Conservation (phyloP, 208 protist genomes). For the Crithidia brevicula region DNA sequence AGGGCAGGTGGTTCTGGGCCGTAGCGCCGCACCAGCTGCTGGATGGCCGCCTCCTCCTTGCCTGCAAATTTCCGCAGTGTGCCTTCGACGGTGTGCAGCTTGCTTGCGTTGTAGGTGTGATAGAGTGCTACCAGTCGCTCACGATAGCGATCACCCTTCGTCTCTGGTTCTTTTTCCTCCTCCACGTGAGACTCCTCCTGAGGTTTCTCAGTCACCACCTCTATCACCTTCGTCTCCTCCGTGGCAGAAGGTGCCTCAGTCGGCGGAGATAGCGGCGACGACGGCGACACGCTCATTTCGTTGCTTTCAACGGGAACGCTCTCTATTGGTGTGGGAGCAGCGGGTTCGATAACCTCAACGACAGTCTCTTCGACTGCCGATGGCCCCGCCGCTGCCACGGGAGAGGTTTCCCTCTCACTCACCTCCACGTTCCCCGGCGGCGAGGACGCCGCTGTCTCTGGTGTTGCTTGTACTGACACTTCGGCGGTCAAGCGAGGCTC, state of each 20-base stretch:
- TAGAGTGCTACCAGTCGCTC: slow-evolving; percentile 57
- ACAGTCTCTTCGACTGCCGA: neutral
- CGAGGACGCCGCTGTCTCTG: neutral
- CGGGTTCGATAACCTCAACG: neutral
- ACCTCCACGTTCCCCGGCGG: neutral
- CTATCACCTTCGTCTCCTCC: neutral
- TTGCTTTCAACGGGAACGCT: neutral
- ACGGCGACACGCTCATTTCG: neutral
- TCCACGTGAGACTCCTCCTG: neutral
- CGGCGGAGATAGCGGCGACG: neutral
- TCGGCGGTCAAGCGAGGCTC: neutral
- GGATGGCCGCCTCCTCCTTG: slow-evolving; percentile 57
- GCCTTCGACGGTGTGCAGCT: slow-evolving; percentile 51
- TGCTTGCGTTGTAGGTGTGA: slow-evolving; percentile 52
- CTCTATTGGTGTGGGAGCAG: neutral
- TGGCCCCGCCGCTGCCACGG: no score
- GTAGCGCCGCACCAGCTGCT: slow-evolving; percentile 56
- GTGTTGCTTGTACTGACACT: no score
- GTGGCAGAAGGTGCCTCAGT: neutral
- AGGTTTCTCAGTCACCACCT: neutral
- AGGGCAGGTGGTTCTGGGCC: slow-evolving; percentile 47
- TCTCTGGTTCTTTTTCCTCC: neutral
- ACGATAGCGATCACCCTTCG: slow-evolving; percentile 24
- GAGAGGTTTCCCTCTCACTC: neutral
- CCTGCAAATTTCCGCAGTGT: slow-evolving; percentile 52